Percentiles rank a stretch among this genome's conserved stretches.
Evolutionary conservation across 164 flowering plant species (phyloP).

Genomic region (Umbellularia californica): DNA sequence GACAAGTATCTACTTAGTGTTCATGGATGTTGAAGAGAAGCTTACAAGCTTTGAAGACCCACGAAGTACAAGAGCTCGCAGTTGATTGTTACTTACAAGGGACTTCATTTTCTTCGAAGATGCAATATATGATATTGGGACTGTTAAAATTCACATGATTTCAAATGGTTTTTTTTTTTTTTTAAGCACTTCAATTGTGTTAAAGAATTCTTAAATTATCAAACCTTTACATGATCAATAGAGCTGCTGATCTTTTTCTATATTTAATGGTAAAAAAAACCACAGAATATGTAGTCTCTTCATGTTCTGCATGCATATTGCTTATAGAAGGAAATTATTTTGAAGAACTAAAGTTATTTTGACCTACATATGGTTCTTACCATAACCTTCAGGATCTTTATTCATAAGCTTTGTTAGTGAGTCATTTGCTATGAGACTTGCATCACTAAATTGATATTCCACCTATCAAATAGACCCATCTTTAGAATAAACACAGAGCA

Average conservation of each 20-base stretch:
- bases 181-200: too few relatives aligned
- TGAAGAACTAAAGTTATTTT: neutral
- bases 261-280: too few relatives aligned
- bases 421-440: constrained; percentile 87
- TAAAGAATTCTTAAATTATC: too few relatives aligned
- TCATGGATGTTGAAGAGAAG: neutral
- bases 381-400: constrained; percentile 87
- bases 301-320: neutral
- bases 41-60: constrained; percentile 84
- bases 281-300: neutral
- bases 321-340: neutral
- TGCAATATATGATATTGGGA: constrained; percentile 72
- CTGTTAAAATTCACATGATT: constrained; percentile 28
- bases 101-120: constrained; percentile 83
- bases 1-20: neutral
- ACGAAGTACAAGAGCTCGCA: constrained; percentile 65
- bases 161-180: too few relatives aligned
- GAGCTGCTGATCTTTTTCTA: too few relatives aligned
- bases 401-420: constrained; percentile 57
- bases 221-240: too few relatives aligned
- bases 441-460: constrained; percentile 82
- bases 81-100: constrained; percentile 43
- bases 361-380: constrained; percentile 34
- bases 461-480: constrained; percentile 41
- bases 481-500: neutral